These are phyloP conservation scores for Xylaria multiplex DNA, from an alignment of 2,329 filamentous ascomycete genomes.

Conservation along the genomic window DNA sequence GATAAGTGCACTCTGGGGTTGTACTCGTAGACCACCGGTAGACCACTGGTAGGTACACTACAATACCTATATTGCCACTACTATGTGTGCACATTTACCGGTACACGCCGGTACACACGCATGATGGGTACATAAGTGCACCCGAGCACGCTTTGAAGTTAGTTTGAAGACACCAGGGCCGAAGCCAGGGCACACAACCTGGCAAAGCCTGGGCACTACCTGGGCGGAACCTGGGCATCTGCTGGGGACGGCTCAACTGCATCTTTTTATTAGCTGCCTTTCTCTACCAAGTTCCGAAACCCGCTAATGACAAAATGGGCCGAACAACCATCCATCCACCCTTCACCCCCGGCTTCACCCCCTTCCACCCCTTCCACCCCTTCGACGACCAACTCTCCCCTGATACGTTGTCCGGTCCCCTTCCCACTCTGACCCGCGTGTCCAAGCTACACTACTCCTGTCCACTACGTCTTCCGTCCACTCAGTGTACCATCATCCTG, in stretches of 20 bases:
- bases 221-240: neutral
- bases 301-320: slow-evolving; percentile 27
- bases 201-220: slow-evolving; percentile 5
- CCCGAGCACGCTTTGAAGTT: neutral
- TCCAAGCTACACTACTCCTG: slow-evolving; percentile 4
- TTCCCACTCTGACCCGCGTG: slow-evolving; percentile 14
- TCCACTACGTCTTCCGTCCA: no score
- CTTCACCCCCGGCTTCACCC: neutral
- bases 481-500: neutral
- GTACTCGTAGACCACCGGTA: no score
- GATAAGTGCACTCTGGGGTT: no score
- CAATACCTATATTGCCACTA: no score
- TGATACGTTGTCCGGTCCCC: slow-evolving; percentile 22
- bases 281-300: slow-evolving; percentile 34
- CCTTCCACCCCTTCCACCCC: slow-evolving; percentile 1
- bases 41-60: no score
- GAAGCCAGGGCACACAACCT: no score
- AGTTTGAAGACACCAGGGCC: slow-evolving; percentile 1
- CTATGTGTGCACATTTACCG: no score
- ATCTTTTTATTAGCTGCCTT: slow-evolving; percentile 21
- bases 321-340: slow-evolving; percentile 10
- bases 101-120: no score
- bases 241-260: slow-evolving; percentile 20
- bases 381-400: slow-evolving; percentile 3
- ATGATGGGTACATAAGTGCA: no score